These are phyloP conservation scores for Penicillium sp. DNA, from an alignment of 2,329 filamentous ascomycete genomes.

Conservation along the genomic window DNA sequence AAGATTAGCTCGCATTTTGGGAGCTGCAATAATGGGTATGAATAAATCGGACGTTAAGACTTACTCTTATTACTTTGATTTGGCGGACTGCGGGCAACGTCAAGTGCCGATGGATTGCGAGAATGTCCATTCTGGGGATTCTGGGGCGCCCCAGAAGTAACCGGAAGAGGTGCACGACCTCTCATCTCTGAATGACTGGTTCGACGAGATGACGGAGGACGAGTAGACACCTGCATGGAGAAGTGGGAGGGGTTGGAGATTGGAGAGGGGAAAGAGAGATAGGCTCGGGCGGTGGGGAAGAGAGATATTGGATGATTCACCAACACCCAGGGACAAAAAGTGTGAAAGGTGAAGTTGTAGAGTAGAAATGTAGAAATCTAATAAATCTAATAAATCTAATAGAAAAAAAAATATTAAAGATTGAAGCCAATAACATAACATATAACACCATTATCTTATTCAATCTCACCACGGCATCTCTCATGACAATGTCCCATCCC, in stretches of 20 bases:
- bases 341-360: background rate
- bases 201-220: slow-evolving; percentile 23
- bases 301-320: background rate
- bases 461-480: background rate
- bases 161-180: slow-evolving; percentile 42
- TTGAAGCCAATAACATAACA: background rate
- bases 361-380: background rate
- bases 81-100: slow-evolving; percentile 50
- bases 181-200: slow-evolving; percentile 42
- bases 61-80: slow-evolving; percentile 46
- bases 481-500: slow-evolving; percentile 19
- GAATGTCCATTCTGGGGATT: slow-evolving; percentile 42
- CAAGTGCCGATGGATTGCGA: slow-evolving; percentile 44
- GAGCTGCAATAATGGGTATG: background rate
- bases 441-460: background rate
- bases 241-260: slow-evolving; percentile 19
- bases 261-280: slow-evolving; percentile 16
- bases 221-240: slow-evolving; percentile 28
- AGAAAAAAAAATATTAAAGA: background rate
- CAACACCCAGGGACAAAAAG: background rate
- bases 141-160: slow-evolving; percentile 33
- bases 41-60: slow-evolving; percentile 3
- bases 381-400: background rate
- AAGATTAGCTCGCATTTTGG: slow-evolving; percentile 8
- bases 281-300: slow-evolving; percentile 17